phyloP scores from a whole-genome alignment of 1,139 yeast species.

The Suhomyces bolitotheri region DNA sequence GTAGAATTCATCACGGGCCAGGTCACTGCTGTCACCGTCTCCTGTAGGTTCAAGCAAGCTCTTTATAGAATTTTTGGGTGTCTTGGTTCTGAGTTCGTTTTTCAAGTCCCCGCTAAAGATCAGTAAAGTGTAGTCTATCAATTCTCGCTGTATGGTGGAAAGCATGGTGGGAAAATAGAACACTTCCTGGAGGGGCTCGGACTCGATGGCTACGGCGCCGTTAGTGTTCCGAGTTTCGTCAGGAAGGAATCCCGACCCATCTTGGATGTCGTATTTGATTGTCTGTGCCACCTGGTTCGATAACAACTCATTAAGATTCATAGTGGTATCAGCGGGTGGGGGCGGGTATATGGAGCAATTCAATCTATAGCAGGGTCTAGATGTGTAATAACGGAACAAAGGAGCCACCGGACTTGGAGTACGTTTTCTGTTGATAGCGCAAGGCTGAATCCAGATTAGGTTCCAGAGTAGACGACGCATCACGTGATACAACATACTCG shows the following conservation, averaged over 20 bases:
- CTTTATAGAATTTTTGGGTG: conserved; percentile 37
- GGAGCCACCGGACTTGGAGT: no score
- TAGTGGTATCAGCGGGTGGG: conserved; percentile 10
- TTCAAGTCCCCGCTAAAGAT: conserved; percentile 51
- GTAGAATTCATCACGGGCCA: conserved; percentile 1
- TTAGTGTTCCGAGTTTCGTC: not conserved
- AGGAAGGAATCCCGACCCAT: conserved; percentile 4
- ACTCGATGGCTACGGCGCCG: not conserved
- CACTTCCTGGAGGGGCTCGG: conserved; percentile 24
- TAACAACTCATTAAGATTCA: conserved; percentile 45
- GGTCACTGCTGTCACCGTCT: conserved; percentile 1
- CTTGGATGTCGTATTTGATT: conserved; percentile 5
- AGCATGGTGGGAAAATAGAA: conserved; percentile 57
- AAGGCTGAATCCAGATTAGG: no score
- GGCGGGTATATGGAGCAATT: no score
- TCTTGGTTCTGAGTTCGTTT: conserved; percentile 26
- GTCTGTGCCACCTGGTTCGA: conserved; percentile 15
- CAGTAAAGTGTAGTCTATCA: conserved; percentile 53
- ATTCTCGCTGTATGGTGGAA: conserved; percentile 55
- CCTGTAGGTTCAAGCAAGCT: conserved; percentile 31
- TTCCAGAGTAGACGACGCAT: no score
- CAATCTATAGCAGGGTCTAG: no score
- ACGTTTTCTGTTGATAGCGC: no score
- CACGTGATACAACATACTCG: no score
- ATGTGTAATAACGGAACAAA: no score